Evolutionary conservation across 805 yeast species (phyloP).

Genomic region (Saccharomycopsis oosterbeekiorum): DNA sequence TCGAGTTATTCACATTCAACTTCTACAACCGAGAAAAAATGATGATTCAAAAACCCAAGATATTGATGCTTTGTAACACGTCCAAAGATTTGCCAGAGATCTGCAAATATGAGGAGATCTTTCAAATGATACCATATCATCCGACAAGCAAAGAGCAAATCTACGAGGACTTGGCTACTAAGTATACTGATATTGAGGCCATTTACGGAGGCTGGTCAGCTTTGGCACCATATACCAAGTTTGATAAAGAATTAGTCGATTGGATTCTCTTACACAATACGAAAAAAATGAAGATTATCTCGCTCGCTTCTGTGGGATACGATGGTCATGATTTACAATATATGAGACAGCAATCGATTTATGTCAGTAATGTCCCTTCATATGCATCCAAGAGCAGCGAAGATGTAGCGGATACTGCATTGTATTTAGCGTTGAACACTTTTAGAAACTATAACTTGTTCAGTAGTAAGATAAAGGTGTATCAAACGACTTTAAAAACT

Average conservation of each 20-base stretch:
- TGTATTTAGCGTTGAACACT: conserved; percentile 44
- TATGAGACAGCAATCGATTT: conserved; percentile 32
- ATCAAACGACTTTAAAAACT: conserved; percentile 32
- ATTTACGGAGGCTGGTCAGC: conserved; percentile 56
- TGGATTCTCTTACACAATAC: conserved; percentile 29
- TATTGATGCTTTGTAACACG: conserved; percentile 11
- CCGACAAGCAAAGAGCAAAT: conserved; percentile 26
- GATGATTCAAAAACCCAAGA: conserved; percentile 4
- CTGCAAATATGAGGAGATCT: conserved; percentile 2
- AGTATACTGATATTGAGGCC: conserved; percentile 33
- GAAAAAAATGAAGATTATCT: conserved; percentile 34
- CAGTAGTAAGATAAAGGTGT: conserved; percentile 24
- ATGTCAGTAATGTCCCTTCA: conserved; percentile 33
- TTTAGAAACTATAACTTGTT: conserved; percentile 42
- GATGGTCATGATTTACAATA: conserved; percentile 39
- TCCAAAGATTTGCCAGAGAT: conserved; percentile 3
- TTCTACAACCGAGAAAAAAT: background rate
- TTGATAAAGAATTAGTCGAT: conserved; percentile 33
- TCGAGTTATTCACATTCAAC: too few relatives aligned
- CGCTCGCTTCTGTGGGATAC: conserved; percentile 49
- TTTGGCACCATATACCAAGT: conserved; percentile 39
- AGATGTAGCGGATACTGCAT: conserved; percentile 56
- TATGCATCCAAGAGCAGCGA: conserved; percentile 33
- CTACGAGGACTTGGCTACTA: conserved; percentile 28
- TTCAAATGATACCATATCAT: conserved; percentile 1